A percentile compares a stretch with the other conserved stretches of the same genome.
Evolutionary conservation across 805 yeast species (phyloP).

Genomic region (Saturnispora sekii): DNA sequence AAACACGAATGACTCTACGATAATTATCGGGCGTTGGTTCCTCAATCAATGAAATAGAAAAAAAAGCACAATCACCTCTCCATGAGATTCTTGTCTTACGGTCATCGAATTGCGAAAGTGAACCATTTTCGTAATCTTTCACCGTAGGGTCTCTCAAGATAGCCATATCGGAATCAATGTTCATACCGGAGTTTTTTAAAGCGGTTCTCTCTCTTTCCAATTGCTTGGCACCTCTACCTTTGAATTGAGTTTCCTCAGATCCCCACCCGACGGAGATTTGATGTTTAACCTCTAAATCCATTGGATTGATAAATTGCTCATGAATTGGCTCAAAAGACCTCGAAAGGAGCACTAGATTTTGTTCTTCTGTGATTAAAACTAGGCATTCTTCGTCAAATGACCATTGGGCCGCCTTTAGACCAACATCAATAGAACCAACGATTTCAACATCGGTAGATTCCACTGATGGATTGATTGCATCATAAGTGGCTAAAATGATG

Average conservation of each 20-base stretch:
- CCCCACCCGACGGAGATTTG: slow-evolving; percentile 99
- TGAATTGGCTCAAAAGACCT: slow-evolving; percentile 70
- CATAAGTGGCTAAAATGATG: slow-evolving; percentile 57
- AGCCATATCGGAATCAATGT: slow-evolving; percentile 44
- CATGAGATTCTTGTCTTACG: slow-evolving; percentile 53
- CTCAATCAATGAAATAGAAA: slow-evolving; percentile 60
- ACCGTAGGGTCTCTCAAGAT: slow-evolving; percentile 82
- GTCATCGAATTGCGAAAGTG: slow-evolving; percentile 45
- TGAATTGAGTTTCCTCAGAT: slow-evolving; percentile 89
- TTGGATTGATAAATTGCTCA: slow-evolving; percentile 47
- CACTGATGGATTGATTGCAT: slow-evolving; percentile 33
- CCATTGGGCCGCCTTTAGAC: slow-evolving; percentile 70
- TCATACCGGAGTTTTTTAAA: slow-evolving; percentile 57
- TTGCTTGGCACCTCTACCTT: slow-evolving; percentile 85
- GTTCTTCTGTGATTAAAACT: slow-evolving; percentile 53
- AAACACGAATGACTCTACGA: slow-evolving; percentile 78
- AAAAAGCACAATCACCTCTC: slow-evolving; percentile 92
- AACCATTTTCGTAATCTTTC: slow-evolving; percentile 62
- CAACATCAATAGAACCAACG: slow-evolving; percentile 77
- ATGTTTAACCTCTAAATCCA: slow-evolving; percentile 59
- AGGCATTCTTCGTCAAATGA: slow-evolving; percentile 86
- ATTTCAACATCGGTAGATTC: slow-evolving; percentile 56
- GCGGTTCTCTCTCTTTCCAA: slow-evolving; percentile 53
- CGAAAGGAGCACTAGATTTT: slow-evolving; percentile 56
- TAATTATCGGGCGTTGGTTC: slow-evolving; percentile 28